A percentile compares a stretch with the other conserved stretches of the same genome.
Evolutionary conservation across 2,329 filamentous ascomycete species (phyloP).

Genomic region (Botrytis fragariae): DNA sequence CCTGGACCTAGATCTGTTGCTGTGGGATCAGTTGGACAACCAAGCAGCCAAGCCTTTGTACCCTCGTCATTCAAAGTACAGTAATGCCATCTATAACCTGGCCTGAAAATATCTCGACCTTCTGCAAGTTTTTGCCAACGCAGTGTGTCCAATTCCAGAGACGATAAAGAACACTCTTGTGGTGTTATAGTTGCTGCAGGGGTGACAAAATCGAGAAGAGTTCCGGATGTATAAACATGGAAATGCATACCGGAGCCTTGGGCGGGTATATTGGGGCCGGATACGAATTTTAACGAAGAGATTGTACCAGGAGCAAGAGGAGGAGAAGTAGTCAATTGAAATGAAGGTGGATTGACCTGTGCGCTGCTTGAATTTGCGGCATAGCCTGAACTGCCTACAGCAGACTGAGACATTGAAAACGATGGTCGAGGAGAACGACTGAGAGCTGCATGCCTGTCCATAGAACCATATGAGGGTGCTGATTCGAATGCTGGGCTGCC

Average conservation of each 20-base stretch:
- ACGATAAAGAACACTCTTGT: conserved; percentile 86
- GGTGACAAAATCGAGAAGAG: conserved; percentile 89
- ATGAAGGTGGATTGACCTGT: conserved; percentile 64
- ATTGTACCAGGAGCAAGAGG: conserved; percentile 86
- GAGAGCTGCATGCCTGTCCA: conserved; percentile 42
- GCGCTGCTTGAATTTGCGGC: conserved; percentile 66
- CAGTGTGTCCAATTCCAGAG: conserved; percentile 79
- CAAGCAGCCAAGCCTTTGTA: conserved; percentile 95
- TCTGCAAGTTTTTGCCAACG: conserved; percentile 96
- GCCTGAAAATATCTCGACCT: conserved; percentile 87
- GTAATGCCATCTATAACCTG: conserved; percentile 96
- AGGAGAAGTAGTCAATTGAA: conserved; percentile 68
- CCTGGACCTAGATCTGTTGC: conserved; percentile 64
- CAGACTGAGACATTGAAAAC: conserved; percentile 50
- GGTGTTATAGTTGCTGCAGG: conserved; percentile 83
- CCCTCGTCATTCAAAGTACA: conserved; percentile 94
- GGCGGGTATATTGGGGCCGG: conserved; percentile 79
- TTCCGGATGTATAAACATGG: conserved; percentile 90
- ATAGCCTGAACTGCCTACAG: conserved; percentile 60
- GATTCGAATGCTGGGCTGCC: conserved; percentile 82
- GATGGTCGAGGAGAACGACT: conserved; percentile 49
- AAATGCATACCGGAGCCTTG: conserved; percentile 93
- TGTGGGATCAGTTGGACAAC: conserved; percentile 73
- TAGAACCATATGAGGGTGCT: conserved; percentile 56
- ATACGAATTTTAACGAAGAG: conserved; percentile 85